Evolutionary conservation across 2,329 filamentous ascomycete genomes (phyloP).

Genomic region (Beauveria australis): DNA sequence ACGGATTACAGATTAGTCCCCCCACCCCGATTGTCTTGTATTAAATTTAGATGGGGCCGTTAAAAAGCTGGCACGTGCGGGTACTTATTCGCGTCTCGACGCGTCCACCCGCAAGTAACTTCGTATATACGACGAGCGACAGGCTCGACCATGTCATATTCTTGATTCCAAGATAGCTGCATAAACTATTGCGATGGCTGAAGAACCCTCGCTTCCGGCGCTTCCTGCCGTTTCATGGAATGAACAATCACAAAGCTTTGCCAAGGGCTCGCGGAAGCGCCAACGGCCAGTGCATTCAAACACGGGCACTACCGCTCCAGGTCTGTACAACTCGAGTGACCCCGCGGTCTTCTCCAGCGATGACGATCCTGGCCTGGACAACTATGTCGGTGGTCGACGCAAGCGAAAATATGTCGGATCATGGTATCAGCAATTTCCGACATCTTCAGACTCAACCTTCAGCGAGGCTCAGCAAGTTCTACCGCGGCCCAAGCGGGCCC

Average conservation of each 20-base stretch:
- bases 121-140: background rate
- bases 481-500: slow-evolving; percentile 39
- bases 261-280: slow-evolving; percentile 32
- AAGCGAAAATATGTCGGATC: slow-evolving; percentile 59
- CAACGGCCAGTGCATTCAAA: slow-evolving; percentile 23
- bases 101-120: background rate
- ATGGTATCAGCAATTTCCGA: slow-evolving; percentile 57
- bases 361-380: slow-evolving; percentile 58
- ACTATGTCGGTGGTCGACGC: slow-evolving; percentile 48
- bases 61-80: background rate
- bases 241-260: slow-evolving; percentile 30
- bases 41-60: background rate
- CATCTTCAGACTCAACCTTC: slow-evolving; percentile 40
- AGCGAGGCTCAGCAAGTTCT: slow-evolving; percentile 25
- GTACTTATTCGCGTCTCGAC: slow-evolving; percentile 7
- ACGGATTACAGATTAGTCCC: no score
- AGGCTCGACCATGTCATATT: background rate
- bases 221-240: slow-evolving; percentile 32
- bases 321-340: slow-evolving; percentile 52
- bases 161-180: background rate
- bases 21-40: no score
- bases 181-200: slow-evolving; percentile 23
- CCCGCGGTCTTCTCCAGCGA: slow-evolving; percentile 65
- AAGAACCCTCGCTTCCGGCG: slow-evolving; percentile 33
- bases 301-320: slow-evolving; percentile 6